These are phyloP conservation scores for Schizonepeta tenuifolia DNA, from an alignment of 257 asterid species.

Conservation along the genomic window DNA sequence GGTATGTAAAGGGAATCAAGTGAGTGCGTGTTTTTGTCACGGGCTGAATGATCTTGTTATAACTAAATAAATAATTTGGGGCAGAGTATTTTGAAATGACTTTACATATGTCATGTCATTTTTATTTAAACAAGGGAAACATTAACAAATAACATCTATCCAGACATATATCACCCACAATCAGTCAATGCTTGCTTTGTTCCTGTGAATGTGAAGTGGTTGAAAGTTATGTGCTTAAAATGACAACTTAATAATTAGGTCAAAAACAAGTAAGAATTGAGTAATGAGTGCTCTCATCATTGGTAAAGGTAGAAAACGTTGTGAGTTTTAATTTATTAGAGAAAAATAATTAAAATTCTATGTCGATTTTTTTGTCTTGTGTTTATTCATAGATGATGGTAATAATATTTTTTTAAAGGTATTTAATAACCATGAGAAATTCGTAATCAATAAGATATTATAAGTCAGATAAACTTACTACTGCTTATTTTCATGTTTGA, in stretches of 20 bases:
- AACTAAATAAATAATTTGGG: background rate
- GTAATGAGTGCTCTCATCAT: constrained; percentile 1
- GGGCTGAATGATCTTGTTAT: constrained; percentile 25
- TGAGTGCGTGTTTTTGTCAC: constrained; percentile 26
- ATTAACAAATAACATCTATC: background rate
- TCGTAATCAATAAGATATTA: too few species aligned
- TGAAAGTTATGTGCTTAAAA: constrained; percentile 8
- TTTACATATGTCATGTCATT: constrained; percentile 28
- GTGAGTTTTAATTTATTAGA: background rate
- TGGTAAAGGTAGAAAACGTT: constrained; percentile 4
- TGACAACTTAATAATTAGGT: constrained; percentile 28
- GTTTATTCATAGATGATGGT: too few species aligned
- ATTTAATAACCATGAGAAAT: too few species aligned
- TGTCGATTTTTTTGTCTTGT: too few species aligned
- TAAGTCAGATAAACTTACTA: too few species aligned
- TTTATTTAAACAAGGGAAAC: background rate
- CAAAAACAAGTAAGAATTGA: background rate
- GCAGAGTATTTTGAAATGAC: constrained; percentile 10
- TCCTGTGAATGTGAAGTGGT: background rate
- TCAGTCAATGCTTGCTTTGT: constrained; percentile 3
- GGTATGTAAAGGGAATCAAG: background rate
- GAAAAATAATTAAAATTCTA: background rate
- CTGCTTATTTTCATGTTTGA: too few species aligned
- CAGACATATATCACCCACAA: background rate
- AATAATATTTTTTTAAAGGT: background rate